Evolutionary conservation across 2,329 filamentous ascomycete genomes (phyloP).

Genomic region (Colletotrichum siamense): DNA sequence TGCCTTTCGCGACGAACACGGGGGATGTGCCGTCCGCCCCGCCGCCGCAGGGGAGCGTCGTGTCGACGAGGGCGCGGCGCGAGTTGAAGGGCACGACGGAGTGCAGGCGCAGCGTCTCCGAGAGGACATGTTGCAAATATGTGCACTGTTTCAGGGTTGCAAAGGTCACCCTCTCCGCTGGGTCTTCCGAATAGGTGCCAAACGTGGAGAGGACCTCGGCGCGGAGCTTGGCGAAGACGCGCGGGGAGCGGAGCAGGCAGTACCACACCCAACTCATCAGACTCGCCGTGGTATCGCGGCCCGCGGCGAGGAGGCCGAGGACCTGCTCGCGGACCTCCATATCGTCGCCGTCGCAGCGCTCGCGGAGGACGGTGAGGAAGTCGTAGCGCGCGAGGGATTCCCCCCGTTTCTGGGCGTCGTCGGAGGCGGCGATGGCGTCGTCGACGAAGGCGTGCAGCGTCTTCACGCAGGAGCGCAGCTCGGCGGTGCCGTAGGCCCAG

Average conservation of each 20-base stretch:
- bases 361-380: conserved; percentile 23
- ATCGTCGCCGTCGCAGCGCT: conserved; percentile 5
- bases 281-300: conserved; percentile 28
- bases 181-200: neutral
- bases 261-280: conserved; percentile 26
- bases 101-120: conserved; percentile 36
- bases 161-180: conserved; percentile 7
- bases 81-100: conserved; percentile 38
- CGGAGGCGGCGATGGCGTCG: conserved; percentile 19
- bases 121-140: conserved; percentile 28
- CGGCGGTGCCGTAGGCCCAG: neutral
- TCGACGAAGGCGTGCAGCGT: conserved; percentile 17
- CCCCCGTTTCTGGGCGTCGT: neutral
- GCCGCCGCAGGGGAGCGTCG: conserved; percentile 40
- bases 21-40: conserved; percentile 35
- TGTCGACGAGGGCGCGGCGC: conserved; percentile 32
- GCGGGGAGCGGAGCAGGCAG: conserved; percentile 19
- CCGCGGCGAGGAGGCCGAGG: conserved; percentile 21
- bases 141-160: conserved; percentile 26
- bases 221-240: conserved; percentile 20
- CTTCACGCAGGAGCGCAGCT: neutral
- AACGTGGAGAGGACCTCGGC: conserved; percentile 13
- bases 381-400: conserved; percentile 12
- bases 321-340: conserved; percentile 10
- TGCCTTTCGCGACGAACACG: conserved; percentile 31